A percentile compares a stretch with the other conserved stretches of the same genome.
Conservation (phyloP, 768 basidiomycete genomes). For the Auriculariales sp. region DNA sequence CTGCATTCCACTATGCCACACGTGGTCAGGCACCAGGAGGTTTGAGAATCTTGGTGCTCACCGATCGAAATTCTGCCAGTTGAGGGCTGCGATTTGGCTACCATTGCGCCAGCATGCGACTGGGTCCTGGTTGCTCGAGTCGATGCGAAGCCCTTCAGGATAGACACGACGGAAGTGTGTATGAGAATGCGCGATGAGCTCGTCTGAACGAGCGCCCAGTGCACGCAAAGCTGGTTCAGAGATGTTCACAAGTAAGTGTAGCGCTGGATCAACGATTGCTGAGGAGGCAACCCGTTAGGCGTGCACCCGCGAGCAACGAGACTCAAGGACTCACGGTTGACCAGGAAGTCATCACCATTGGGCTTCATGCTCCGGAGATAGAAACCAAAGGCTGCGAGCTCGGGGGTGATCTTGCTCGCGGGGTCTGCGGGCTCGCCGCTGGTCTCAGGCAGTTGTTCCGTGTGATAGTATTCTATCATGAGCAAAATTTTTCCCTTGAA, state of each 20-base stretch:
- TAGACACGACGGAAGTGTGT: slow-evolving; percentile 39
- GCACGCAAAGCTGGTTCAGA: slow-evolving; percentile 34
- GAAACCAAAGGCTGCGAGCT: slow-evolving; percentile 38
- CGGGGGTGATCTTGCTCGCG: not conserved
- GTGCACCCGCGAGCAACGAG: not conserved
- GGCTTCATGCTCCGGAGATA: slow-evolving; percentile 55
- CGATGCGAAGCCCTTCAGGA: slow-evolving; percentile 41
- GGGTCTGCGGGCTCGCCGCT: not conserved
- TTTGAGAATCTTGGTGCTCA: slow-evolving; percentile 11
- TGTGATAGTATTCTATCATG: slow-evolving; percentile 29
- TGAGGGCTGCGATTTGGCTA: slow-evolving; percentile 41
- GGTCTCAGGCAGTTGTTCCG: not conserved
- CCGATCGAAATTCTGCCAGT: slow-evolving; percentile 48
- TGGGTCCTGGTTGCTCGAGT: slow-evolving; percentile 39
- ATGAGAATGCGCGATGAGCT: slow-evolving; percentile 27
- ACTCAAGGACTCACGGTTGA: slow-evolving; percentile 21
- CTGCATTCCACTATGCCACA: slow-evolving; percentile 16
- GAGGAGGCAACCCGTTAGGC: not conserved
- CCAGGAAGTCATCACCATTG: slow-evolving; percentile 29
- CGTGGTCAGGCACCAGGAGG: slow-evolving; percentile 1
- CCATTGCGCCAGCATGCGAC: slow-evolving; percentile 40
- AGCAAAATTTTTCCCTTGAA: slow-evolving; percentile 39
- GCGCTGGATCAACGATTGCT: slow-evolving; percentile 25
- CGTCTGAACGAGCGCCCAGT: slow-evolving; percentile 21
- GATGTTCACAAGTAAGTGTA: slow-evolving; percentile 44